A percentile compares a stretch with the other conserved stretches of the same genome.
These are phyloP conservation scores for Dactylella cylindrospora DNA, from an alignment of 2,329 filamentous ascomycete genomes.

Conservation along the genomic window DNA sequence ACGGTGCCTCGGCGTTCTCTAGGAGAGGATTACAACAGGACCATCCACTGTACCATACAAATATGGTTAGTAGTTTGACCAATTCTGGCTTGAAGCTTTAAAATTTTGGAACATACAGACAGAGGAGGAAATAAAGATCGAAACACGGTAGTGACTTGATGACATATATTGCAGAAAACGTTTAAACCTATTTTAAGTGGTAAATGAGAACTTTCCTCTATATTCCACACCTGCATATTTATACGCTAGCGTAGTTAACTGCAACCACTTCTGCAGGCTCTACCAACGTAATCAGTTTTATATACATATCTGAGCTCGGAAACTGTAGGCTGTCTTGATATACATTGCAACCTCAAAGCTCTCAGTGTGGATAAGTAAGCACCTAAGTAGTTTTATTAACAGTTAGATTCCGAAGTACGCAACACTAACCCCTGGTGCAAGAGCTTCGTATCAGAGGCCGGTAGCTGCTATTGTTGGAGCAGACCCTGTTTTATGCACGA, in stretches of 20 bases:
- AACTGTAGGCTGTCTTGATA: not conserved
- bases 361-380: no score
- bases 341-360: not conserved
- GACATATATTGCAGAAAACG: no score
- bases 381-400: not conserved
- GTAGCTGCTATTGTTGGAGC: not conserved
- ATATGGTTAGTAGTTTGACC: no score
- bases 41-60: not conserved
- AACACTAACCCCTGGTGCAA: not conserved
- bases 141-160: no score
- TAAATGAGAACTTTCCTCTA: not conserved
- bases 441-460: not conserved
- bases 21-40: constrained; percentile 2
- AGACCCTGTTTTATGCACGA: not conserved
- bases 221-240: constrained; percentile 1
- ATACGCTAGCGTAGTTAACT: not conserved
- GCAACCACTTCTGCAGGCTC: not conserved
- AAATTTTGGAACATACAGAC: no score
- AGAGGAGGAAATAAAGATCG: no score
- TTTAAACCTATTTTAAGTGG: not conserved
- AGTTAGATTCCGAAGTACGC: not conserved
- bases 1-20: not conserved
- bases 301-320: not conserved
- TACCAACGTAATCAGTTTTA: not conserved
- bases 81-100: no score